Evolutionary conservation across 1,139 yeast genomes (phyloP).

Genomic region (Kurtzmaniella quercitrusa): DNA sequence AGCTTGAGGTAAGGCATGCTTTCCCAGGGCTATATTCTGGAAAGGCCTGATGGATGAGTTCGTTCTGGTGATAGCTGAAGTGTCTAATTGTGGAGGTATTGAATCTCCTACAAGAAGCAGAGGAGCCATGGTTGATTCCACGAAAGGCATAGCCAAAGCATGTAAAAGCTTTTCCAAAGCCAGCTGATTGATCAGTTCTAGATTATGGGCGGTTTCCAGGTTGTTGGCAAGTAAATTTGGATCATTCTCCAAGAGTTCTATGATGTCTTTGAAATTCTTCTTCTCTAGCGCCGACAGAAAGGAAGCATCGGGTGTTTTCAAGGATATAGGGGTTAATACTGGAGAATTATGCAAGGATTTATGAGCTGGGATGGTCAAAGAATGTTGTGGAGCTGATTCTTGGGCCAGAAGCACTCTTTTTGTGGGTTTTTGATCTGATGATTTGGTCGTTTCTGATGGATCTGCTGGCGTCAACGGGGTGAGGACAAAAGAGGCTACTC

Average conservation of each 20-base stretch:
- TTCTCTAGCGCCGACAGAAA: conserved; percentile 5
- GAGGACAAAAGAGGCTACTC: conserved; percentile 1
- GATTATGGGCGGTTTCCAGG: conserved; percentile 45
- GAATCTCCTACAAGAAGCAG: conserved; percentile 19
- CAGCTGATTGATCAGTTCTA: conserved; percentile 39
- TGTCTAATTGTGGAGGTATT: neutral
- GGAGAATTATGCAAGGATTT: neutral
- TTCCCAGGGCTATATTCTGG: conserved; percentile 60
- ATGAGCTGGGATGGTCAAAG: neutral
- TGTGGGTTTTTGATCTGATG: neutral
- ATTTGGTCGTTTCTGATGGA: neutral
- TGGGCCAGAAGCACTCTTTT: conserved; percentile 1
- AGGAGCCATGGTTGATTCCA: conserved; percentile 49
- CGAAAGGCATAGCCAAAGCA: conserved; percentile 74
- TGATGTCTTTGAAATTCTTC: conserved; percentile 42
- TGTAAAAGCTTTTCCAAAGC: conserved; percentile 54
- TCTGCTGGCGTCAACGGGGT: neutral
- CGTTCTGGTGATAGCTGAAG: neutral
- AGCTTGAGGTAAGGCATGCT: conserved; percentile 70
- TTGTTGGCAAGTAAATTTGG: conserved; percentile 22
- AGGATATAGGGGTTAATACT: neutral
- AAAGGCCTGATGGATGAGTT: conserved; percentile 34
- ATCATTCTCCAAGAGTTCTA: conserved; percentile 38
- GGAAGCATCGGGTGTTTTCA: neutral
- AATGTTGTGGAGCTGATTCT: neutral